These are phyloP conservation scores for Lactarius psammicola DNA, from an alignment of 768 basidiomycete genomes.

Conservation along the genomic window DNA sequence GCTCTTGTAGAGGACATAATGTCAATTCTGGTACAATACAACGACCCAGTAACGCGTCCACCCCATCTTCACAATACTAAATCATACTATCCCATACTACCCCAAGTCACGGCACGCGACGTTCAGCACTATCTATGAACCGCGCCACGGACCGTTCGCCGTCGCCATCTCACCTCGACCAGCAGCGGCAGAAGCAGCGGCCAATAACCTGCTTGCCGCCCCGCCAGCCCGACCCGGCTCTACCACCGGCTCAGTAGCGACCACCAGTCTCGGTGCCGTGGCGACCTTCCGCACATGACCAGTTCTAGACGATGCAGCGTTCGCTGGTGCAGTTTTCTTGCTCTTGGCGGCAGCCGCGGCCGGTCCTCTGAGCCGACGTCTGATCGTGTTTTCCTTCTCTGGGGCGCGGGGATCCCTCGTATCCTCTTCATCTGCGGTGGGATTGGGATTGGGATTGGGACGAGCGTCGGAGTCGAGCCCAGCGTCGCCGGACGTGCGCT, in stretches of 20 bases:
- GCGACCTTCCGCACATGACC: conserved; percentile 29
- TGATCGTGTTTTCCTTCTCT: conserved; percentile 30
- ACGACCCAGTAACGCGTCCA: not conserved
- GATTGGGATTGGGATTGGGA: not conserved
- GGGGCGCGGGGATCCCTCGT: conserved; percentile 16
- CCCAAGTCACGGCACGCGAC: conserved; percentile 44
- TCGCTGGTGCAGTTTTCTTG: not conserved
- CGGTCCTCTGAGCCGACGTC: conserved; percentile 23
- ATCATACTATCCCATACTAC: not conserved
- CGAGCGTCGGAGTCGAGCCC: conserved; percentile 25
- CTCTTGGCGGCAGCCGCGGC: conserved; percentile 7
- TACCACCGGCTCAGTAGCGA: conserved; percentile 3
- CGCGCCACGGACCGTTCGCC: conserved; percentile 59
- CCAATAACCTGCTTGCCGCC: conserved; percentile 20
- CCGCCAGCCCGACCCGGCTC: conserved; percentile 21
- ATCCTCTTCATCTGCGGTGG: not conserved
- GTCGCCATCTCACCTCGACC: conserved; percentile 29
- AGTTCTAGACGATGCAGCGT: not conserved
- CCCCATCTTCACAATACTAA: not conserved
- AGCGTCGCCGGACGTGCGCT: conserved; percentile 21
- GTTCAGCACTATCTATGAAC: conserved; percentile 66
- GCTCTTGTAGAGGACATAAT: not conserved
- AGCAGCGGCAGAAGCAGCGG: conserved; percentile 25
- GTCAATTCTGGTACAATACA: not conserved
- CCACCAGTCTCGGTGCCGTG: not conserved